Conservation (phyloP, 768 basidiomycete genomes). For the Leccinum disarticulatum region DNA sequence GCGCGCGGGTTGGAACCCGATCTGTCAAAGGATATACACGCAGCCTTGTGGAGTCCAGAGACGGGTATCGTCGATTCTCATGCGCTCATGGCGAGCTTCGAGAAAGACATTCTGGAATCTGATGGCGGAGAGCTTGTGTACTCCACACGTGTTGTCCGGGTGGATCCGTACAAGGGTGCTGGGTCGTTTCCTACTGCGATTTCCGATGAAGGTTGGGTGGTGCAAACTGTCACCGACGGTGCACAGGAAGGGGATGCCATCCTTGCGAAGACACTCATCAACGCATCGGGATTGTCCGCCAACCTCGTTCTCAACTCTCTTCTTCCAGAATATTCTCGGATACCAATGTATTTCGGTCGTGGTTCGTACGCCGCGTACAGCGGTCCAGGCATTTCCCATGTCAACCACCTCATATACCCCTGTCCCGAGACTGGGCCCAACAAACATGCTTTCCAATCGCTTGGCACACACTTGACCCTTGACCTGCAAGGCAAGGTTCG, state of each 20-base stretch:
- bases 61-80: constrained; percentile 94
- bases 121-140: constrained; percentile 70
- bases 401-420: constrained; percentile 87
- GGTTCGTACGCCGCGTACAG: constrained; percentile 89
- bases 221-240: constrained; percentile 69
- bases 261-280: constrained; percentile 74
- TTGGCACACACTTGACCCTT: constrained; percentile 91
- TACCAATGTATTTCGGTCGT: constrained; percentile 78
- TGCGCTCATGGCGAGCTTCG: constrained; percentile 76
- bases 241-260: constrained; percentile 58
- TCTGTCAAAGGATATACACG: constrained; percentile 65
- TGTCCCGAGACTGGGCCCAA: constrained; percentile 68
- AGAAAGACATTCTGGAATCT: constrained; percentile 74
- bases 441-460: constrained; percentile 70
- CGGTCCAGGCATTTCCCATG: constrained; percentile 67
- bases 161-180: constrained; percentile 59
- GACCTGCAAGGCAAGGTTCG: constrained; percentile 81
- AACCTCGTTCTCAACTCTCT: constrained; percentile 71
- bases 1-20: constrained; percentile 80
- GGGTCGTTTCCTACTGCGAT: constrained; percentile 22
- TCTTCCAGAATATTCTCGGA: constrained; percentile 51
- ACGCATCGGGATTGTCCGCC: constrained; percentile 76
- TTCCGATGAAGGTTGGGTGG: constrained; percentile 78
- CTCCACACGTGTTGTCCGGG: constrained; percentile 79
- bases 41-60: constrained; percentile 78